phyloP scores from a whole-genome alignment of 805 yeast genomes.

The Saccharomyces eubayanus region DNA sequence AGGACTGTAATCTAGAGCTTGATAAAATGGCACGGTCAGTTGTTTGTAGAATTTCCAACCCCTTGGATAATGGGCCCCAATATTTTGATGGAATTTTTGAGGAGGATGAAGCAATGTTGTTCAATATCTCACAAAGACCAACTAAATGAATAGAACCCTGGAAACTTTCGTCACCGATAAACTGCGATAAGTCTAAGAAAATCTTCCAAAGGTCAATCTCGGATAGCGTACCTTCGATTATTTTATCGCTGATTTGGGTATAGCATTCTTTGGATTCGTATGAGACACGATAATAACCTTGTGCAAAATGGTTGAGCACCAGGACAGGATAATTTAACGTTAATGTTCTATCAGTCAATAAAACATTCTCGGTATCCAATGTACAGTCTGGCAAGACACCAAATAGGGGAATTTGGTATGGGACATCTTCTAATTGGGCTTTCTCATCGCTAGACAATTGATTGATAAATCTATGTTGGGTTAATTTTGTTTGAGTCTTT shows the following conservation, averaged over 20 bases:
- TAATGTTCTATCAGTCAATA: constrained; percentile 26
- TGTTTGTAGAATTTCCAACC: constrained; percentile 22
- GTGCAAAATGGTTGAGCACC: constrained; percentile 16
- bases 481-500: constrained; percentile 28
- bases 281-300: constrained; percentile 42
- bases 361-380: constrained; percentile 14
- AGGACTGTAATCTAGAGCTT: neutral
- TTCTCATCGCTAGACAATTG: constrained; percentile 10
- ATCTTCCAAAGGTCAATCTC: constrained; percentile 26
- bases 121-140: constrained; percentile 25
- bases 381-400: constrained; percentile 14
- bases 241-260: constrained; percentile 16
- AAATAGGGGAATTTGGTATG: constrained; percentile 54
- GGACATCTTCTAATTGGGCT: constrained; percentile 43
- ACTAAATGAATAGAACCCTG: constrained; percentile 23
- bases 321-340: constrained; percentile 12
- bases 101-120: constrained; percentile 5
- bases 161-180: constrained; percentile 25
- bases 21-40: constrained; percentile 9
- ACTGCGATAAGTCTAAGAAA: constrained; percentile 28
- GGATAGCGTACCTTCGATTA: constrained; percentile 17
- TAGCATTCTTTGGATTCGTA: constrained; percentile 33
- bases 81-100: constrained; percentile 3
- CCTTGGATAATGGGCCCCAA: constrained; percentile 24
- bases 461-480: constrained; percentile 34